Conservation (phyloP, 495 filamentous ascomycete genomes). For the Xylaria scruposa region DNA sequence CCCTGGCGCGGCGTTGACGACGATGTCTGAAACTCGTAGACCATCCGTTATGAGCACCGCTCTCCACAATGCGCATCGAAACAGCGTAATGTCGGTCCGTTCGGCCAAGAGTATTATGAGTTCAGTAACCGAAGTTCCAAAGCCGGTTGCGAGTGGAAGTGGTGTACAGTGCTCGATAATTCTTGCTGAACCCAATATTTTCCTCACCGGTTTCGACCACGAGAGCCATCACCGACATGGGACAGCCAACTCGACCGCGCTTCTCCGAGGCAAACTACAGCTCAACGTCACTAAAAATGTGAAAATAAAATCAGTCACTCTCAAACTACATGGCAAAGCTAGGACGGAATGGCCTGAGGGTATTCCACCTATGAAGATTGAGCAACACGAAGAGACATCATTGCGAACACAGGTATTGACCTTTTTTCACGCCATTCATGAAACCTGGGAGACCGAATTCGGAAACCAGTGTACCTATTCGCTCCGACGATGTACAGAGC, state of each 20-base stretch:
- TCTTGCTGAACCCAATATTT: slow-evolving; percentile 88
- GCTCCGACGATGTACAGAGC: slow-evolving; percentile 37
- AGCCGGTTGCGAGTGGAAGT: slow-evolving; percentile 75
- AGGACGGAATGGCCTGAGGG: slow-evolving; percentile 98
- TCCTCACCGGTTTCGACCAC: slow-evolving; percentile 90
- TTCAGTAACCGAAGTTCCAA: slow-evolving; percentile 59
- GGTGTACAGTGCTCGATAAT: slow-evolving; percentile 75
- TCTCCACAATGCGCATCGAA: slow-evolving; percentile 42
- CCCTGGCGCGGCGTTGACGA: slow-evolving; percentile 35
- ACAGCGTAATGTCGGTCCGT: slow-evolving; percentile 53
- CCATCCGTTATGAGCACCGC: slow-evolving; percentile 32
- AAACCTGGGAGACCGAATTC: slow-evolving; percentile 63
- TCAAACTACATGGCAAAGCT: slow-evolving; percentile 84
- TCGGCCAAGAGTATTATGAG: slow-evolving; percentile 51
- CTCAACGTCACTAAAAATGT: slow-evolving; percentile 85
- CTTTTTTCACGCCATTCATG: slow-evolving; percentile 78
- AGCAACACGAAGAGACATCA: slow-evolving; percentile 80
- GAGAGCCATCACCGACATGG: slow-evolving; percentile 68
- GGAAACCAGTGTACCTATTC: slow-evolving; percentile 63
- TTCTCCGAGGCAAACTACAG: slow-evolving; percentile 84
- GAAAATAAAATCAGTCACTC: slow-evolving; percentile 92
- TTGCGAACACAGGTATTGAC: slow-evolving; percentile 79
- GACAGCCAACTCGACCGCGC: slow-evolving; percentile 65
- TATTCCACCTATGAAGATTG: slow-evolving; percentile 86
- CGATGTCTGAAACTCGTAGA: slow-evolving; percentile 37